Conservation (phyloP, 2,329 filamentous ascomycete genomes). For the Colletotrichum acutatum region DNA sequence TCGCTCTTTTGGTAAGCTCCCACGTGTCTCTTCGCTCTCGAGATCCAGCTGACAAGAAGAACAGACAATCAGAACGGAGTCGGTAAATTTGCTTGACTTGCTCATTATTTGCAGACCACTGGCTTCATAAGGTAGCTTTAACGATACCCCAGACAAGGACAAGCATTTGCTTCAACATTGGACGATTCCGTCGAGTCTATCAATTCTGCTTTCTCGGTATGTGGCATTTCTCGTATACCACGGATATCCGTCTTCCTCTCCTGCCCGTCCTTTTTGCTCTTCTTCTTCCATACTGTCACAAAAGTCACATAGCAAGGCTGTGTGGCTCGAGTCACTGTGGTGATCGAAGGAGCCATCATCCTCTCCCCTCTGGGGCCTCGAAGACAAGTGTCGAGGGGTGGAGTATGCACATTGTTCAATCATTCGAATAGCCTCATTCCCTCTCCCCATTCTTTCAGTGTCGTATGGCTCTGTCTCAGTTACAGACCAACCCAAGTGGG, state of each 20-base stretch:
- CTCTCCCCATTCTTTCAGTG: background rate
- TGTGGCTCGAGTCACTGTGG: background rate
- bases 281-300: too few relatives aligned
- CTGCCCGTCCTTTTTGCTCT: background rate
- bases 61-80: background rate
- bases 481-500: background rate
- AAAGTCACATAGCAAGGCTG: background rate
- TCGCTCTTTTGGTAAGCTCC: background rate
- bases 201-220: background rate
- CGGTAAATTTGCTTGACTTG: background rate
- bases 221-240: background rate
- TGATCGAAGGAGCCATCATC: background rate
- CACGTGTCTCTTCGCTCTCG: background rate
- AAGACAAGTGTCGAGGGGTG: background rate
- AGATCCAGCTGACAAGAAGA: background rate
- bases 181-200: background rate
- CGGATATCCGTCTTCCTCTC: too few relatives aligned
- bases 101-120: background rate
- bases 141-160: background rate
- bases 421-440: background rate
- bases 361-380: background rate
- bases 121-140: background rate
- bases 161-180: background rate
- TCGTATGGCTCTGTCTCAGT: background rate
- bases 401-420: background rate